Percentiles rank a stretch among this genome's conserved stretches.
Evolutionary conservation across 2,329 filamentous ascomycete genomes (phyloP).

Genomic region (Trichoderma asperellum): DNA sequence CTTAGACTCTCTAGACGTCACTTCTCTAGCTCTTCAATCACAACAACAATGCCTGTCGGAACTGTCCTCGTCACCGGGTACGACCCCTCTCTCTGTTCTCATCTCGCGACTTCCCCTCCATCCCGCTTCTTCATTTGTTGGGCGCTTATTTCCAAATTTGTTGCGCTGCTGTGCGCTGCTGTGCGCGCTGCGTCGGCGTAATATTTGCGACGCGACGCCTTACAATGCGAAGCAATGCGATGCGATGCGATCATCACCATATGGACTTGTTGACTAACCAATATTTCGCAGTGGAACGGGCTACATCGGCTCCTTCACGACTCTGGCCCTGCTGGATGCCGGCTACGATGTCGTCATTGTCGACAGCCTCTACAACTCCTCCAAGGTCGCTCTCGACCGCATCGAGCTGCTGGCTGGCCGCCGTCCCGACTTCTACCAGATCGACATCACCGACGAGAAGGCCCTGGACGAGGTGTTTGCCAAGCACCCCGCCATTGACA

Average conservation of each 20-base stretch:
- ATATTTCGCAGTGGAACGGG: conserved; percentile 76
- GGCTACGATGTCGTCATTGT: conserved; percentile 96
- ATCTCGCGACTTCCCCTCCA: not conserved
- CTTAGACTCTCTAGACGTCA: not conserved
- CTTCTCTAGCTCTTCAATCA: not conserved
- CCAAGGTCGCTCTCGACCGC: conserved; percentile 85
- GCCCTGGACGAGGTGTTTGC: conserved; percentile 85
- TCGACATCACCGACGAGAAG: conserved; percentile 85
- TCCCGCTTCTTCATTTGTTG: not conserved
- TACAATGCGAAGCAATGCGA: not conserved
- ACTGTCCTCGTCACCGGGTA: conserved; percentile 94
- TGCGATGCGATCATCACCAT: not conserved
- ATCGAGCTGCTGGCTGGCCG: conserved; percentile 93
- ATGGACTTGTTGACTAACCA: conserved; percentile 31
- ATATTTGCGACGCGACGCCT: not conserved
- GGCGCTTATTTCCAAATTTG: not conserved
- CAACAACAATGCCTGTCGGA: conserved; percentile 71
- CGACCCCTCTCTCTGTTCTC: conserved; percentile 24
- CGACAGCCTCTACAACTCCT: conserved; percentile 98
- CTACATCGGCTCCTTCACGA: conserved; percentile 98
- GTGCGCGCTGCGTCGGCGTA: not conserved
- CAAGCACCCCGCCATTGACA: conserved; percentile 91
- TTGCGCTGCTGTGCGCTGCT: conserved; percentile 8
- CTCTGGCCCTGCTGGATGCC: conserved; percentile 87
- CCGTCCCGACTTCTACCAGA: conserved; percentile 80